Percentiles rank a stretch among this genome's conserved stretches.
These are phyloP conservation scores for Arabidopsis suecica DNA, from an alignment of 345 rosid species.

Conservation along the genomic window DNA sequence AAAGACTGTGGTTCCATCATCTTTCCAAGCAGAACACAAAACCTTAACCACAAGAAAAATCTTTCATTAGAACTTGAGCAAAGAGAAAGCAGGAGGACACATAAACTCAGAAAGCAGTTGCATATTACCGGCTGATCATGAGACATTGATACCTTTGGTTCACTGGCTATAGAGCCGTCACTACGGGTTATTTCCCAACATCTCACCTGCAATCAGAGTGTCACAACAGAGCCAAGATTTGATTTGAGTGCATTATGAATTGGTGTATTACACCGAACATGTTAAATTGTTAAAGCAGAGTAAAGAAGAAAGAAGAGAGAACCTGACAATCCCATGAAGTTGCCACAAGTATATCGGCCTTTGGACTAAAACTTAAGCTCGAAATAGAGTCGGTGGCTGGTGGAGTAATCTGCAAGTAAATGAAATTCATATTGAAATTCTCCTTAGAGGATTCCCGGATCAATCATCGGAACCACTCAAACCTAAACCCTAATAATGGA, in stretches of 20 bases:
- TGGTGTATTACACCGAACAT: neutral
- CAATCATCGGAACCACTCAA: neutral
- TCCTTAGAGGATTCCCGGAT: neutral
- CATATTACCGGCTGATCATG: slow-evolving; percentile 90
- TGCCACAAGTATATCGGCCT: slow-evolving; percentile 85
- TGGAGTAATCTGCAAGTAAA: slow-evolving; percentile 63
- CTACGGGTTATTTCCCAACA: slow-evolving; percentile 83
- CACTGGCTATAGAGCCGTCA: slow-evolving; percentile 58
- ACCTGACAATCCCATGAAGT: slow-evolving; percentile 99
- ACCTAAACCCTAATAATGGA: too few relatives aligned
- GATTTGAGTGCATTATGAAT: neutral
- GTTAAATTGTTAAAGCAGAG: neutral
- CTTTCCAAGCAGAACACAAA: slow-evolving; percentile 95
- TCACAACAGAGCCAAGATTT: neutral
- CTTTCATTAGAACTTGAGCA: slow-evolving; percentile 18
- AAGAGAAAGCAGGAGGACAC: slow-evolving; percentile 20
- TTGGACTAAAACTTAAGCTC: slow-evolving; percentile 89
- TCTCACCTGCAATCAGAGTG: slow-evolving; percentile 62
- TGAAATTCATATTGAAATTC: neutral
- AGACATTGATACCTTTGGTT: slow-evolving; percentile 77
- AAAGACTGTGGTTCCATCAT: slow-evolving; percentile 94
- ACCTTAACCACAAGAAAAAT: slow-evolving; percentile 52
- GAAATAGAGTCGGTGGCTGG: slow-evolving; percentile 84
- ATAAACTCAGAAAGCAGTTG: neutral
- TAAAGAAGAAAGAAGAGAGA: slow-evolving; percentile 5